Percentiles rank a stretch among this genome's conserved stretches.
Evolutionary conservation across 192 early-diverging fungal genomes (phyloP).

Genomic region (Mortierella hygrophila): DNA sequence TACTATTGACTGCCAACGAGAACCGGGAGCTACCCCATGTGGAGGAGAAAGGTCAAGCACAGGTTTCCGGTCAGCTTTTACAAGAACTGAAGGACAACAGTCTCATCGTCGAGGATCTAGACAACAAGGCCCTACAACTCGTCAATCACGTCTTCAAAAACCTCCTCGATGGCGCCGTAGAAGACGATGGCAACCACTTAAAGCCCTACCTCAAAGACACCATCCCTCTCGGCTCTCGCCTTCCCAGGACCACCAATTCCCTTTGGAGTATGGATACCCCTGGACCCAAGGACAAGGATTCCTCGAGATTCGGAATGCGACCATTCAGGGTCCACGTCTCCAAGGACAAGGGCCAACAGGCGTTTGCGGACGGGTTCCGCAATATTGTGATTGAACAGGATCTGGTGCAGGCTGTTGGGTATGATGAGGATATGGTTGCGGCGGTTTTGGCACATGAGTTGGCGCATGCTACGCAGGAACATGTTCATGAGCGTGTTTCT

Average conservation of each 20-base stretch:
- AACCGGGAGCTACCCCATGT: no score
- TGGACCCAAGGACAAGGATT: neutral
- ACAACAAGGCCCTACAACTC: neutral
- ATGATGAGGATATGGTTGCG: conserved; percentile 8
- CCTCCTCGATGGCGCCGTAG: neutral
- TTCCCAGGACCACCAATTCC: neutral
- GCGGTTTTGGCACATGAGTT: conserved; percentile 13
- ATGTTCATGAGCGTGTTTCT: neutral
- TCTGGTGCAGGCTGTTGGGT: neutral
- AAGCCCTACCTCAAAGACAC: neutral
- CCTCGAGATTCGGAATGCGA: neutral
- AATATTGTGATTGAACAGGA: neutral
- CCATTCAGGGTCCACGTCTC: neutral
- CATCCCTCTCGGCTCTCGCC: neutral
- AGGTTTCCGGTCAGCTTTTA: no score
- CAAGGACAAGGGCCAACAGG: neutral
- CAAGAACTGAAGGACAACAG: no score
- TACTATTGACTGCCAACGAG: no score
- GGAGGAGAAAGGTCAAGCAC: no score
- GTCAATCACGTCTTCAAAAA: neutral
- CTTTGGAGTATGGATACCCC: neutral
- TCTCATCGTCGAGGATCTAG: neutral
- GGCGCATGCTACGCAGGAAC: conserved; percentile 7
- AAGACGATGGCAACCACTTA: neutral
- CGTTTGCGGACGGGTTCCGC: neutral